These are phyloP conservation scores for Curvularia hawaiiensis DNA, from an alignment of 2,329 filamentous ascomycete genomes.

Conservation along the genomic window DNA sequence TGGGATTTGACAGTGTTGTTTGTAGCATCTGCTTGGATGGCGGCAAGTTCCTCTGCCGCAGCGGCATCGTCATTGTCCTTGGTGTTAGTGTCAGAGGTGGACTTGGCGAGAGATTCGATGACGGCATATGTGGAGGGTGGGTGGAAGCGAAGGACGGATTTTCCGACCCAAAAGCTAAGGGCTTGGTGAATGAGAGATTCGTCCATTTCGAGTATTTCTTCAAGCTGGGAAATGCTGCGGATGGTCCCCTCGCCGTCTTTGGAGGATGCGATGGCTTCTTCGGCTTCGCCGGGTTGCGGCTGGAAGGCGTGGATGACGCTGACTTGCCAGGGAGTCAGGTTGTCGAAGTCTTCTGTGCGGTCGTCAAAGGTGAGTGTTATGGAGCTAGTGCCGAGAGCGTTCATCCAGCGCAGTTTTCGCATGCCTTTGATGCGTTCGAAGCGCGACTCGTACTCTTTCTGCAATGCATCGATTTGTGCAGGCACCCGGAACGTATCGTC, in stretches of 20 bases:
- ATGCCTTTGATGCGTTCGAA: conserved; percentile 83
- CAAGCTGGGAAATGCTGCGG: conserved; percentile 53
- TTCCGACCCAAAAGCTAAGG: conserved; percentile 73
- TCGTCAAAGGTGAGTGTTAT: conserved; percentile 85
- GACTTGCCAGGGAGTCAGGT: conserved; percentile 84
- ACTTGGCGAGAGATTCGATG: conserved; percentile 59
- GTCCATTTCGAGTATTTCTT: conserved; percentile 69
- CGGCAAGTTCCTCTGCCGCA: conserved; percentile 43
- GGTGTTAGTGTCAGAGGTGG: conserved; percentile 22
- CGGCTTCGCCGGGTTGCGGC: conserved; percentile 46
- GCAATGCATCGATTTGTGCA: conserved; percentile 61
- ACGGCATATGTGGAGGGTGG: conserved; percentile 63
- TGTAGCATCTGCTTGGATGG: conserved; percentile 49
- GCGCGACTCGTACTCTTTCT: conserved; percentile 72
- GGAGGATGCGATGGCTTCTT: conserved; percentile 13
- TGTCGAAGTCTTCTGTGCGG: conserved; percentile 72
- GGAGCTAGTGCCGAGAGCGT: conserved; percentile 77
- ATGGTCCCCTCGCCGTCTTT: conserved; percentile 39
- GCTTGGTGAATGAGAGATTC: conserved; percentile 71
- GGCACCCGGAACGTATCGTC: conserved; percentile 72
- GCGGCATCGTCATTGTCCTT: conserved; percentile 37
- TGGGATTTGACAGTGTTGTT: conserved; percentile 57
- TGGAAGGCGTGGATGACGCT: conserved; percentile 86
- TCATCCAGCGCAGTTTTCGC: conserved; percentile 87
- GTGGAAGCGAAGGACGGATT: conserved; percentile 64